A percentile compares a stretch with the other conserved stretches of the same genome.
phyloP scores from a whole-genome alignment of 345 rosid genomes.

The Pistacia integerrima region DNA sequence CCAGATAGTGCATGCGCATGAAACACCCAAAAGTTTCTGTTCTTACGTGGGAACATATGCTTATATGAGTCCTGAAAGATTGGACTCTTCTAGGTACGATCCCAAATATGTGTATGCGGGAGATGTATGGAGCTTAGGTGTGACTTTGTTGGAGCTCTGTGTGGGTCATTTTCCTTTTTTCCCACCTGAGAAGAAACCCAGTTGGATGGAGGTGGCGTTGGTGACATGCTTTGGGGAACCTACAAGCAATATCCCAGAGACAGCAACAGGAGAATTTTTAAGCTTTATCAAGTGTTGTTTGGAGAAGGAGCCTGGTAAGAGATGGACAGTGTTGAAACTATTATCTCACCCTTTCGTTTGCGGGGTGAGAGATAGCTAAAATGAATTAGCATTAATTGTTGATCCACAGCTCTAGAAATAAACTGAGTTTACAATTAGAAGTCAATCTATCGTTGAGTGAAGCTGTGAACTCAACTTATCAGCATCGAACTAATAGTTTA shows the following conservation, averaged over 20 bases:
- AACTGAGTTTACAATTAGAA: not conserved
- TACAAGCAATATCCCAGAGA: too few relatives aligned
- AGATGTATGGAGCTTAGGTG: slow-evolving; percentile 27
- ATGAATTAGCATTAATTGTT: not conserved
- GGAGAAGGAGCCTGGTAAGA: slow-evolving; percentile 15
- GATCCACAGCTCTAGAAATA: not conserved
- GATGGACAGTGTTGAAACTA: slow-evolving; percentile 22
- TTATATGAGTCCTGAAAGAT: slow-evolving; percentile 28
- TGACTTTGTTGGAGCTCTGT: slow-evolving; percentile 30
- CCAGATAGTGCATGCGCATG: not conserved
- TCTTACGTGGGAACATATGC: slow-evolving; percentile 8
- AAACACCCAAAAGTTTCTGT: not conserved
- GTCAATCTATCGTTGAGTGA: not conserved
- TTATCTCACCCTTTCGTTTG: slow-evolving; percentile 17
- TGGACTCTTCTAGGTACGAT: slow-evolving; percentile 15
- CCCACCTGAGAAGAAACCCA: slow-evolving; percentile 18
- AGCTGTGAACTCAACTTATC: not conserved
- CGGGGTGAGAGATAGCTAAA: not conserved
- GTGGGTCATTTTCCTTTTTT: slow-evolving; percentile 27
- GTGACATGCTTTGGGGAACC: not conserved
- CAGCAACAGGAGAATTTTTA: too few relatives aligned
- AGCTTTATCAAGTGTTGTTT: too few relatives aligned
- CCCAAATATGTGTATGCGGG: slow-evolving; percentile 8
- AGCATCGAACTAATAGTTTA: not conserved
- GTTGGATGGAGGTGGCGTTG: slow-evolving; percentile 17